Base-by-base conservation (phyloP, 495 filamentous ascomycete genomes). In the Neurospora terricola region DNA sequence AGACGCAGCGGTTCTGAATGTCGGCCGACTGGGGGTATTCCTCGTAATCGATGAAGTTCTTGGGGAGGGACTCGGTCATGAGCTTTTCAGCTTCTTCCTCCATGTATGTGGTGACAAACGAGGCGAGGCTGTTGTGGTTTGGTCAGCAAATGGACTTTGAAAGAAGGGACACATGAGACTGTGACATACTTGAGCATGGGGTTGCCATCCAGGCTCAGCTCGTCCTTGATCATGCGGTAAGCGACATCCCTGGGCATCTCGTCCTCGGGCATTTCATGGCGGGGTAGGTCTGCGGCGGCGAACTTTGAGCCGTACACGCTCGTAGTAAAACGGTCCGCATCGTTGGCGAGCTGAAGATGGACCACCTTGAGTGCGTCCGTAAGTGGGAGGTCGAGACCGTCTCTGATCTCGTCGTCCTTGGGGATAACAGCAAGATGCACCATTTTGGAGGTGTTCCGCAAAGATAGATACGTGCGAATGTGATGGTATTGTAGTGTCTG, bases 1-100 rank as follows among this genome's bases (percentile, higher is more conserved):
- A 92, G 68, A 97, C 92, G 80, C 93, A 97, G 72, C 93, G 90
- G 85, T 94, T 95, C 80, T 96, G 93, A 80, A 97, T 96, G 76
- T 96, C 92, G 66, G 94, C 93, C 16, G 88, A 89, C 80, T 94
- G 92, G 2, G 93, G 93, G 80, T 96, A 96, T 82, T 97, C 92
- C 81, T 96, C 93, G 82, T 96, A 97, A 81, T 94, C 92, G 84
- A 92, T 93, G 87, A 97, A 97, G 86, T 97, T 97, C 84, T 97
- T 97, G 80, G 91, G 88, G 78, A 96, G 91, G 76, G 90, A 88
- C 74, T 96, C 93, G 80, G 89, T 86, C 93, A 97, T 97, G 81
- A 97, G 89, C 81, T 94, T 90, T 83, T 97, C 93, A 30, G 90
- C 93, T 83, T 97, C 93, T 72, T 96, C 91, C 83, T 97, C 93